Conservation (phyloP, 305 asterid genomes). For the Solanum hybrid region DNA sequence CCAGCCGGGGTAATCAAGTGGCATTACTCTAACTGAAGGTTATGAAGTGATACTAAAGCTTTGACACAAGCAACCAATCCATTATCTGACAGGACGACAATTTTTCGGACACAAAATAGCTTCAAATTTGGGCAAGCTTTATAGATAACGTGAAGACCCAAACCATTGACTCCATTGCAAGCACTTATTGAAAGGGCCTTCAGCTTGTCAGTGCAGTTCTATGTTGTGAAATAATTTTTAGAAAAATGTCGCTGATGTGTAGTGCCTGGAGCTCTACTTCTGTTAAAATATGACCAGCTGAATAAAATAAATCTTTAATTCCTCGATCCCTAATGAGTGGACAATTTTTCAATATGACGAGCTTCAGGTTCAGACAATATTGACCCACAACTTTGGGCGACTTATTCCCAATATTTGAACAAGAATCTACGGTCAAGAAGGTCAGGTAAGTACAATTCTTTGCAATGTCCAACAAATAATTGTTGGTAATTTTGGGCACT, state of each 20-base stretch:
- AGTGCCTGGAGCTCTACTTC: not conserved
- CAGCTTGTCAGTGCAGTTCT: not conserved
- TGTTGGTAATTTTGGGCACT: not conserved
- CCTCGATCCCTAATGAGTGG: not conserved
- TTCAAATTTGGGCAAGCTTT: not conserved
- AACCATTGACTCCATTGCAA: not conserved
- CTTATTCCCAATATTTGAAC: too few relatives aligned
- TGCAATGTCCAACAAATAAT: not conserved
- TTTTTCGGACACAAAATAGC: not conserved
- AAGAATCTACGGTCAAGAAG: not conserved
- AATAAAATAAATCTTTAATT: not conserved
- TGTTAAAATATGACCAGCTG: not conserved
- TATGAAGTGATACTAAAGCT: slow-evolving; percentile 49
- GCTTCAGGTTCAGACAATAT: too few relatives aligned
- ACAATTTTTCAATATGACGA: too few relatives aligned
- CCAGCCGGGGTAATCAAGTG: slow-evolving; percentile 58
- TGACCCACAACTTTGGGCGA: too few relatives aligned
- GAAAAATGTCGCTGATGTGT: not conserved
- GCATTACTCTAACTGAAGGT: slow-evolving; percentile 56
- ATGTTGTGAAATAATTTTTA: not conserved
- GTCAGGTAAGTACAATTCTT: not conserved
- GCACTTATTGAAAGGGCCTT: not conserved
- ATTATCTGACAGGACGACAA: too few relatives aligned
- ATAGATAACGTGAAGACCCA: not conserved
- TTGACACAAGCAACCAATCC: slow-evolving; percentile 23